Conservation (phyloP, 2,329 filamentous ascomycete genomes). For the Alternaria sp. region DNA sequence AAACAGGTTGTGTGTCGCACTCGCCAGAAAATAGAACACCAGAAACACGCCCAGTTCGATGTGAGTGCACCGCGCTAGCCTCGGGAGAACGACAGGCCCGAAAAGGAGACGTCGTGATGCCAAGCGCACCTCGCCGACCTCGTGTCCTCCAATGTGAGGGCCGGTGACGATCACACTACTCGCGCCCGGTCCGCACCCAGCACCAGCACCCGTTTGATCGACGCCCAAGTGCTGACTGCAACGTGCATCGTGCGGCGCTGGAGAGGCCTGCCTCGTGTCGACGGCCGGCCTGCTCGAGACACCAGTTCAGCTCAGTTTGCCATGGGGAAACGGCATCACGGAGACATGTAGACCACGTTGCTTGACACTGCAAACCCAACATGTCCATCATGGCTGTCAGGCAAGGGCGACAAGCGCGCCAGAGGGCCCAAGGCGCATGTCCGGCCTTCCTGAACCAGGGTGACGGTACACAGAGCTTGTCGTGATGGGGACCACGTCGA, state of each 20-base stretch:
- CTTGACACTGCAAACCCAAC: not conserved
- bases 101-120: slow-evolving; percentile 34
- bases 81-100: slow-evolving; percentile 32
- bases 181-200: slow-evolving; percentile 39
- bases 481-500: slow-evolving; percentile 1
- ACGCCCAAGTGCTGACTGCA: slow-evolving; percentile 37
- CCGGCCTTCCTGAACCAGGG: slow-evolving; percentile 22
- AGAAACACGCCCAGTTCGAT: slow-evolving; percentile 12
- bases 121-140: slow-evolving; percentile 48
- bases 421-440: slow-evolving; percentile 15
- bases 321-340: not conserved
- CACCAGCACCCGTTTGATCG: slow-evolving; percentile 50
- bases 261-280: slow-evolving; percentile 8
- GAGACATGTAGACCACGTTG: not conserved
- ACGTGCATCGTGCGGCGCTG: slow-evolving; percentile 41
- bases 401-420: not conserved
- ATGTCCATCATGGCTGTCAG: not conserved
- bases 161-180: slow-evolving; percentile 42
- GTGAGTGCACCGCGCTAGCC: slow-evolving; percentile 19
- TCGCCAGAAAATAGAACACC: slow-evolving; percentile 2
- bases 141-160: slow-evolving; percentile 30
- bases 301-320: slow-evolving; percentile 4
- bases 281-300: slow-evolving; percentile 5
- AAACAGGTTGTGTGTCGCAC: slow-evolving; percentile 12
- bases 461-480: slow-evolving; percentile 19